phyloP scores from a whole-genome alignment of 2,329 filamentous ascomycete genomes.

The Huntiella abstrusa region DNA sequence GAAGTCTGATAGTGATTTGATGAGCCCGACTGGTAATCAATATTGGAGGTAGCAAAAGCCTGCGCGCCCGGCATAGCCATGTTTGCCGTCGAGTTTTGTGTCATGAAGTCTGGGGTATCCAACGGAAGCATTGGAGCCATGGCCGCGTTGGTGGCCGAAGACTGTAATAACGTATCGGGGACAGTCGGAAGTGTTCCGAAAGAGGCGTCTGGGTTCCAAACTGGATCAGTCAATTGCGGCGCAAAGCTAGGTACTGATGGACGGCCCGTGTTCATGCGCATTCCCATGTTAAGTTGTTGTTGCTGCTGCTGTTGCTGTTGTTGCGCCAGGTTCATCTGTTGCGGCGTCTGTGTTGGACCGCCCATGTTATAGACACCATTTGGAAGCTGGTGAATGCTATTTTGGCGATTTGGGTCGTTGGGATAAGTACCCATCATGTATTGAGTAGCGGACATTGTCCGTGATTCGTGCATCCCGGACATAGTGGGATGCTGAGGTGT shows the following conservation, averaged over 20 bases:
- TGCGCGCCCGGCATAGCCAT: neutral
- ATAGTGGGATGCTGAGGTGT: slow-evolving; percentile 1
- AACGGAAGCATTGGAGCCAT: neutral
- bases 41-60: neutral
- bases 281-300: neutral
- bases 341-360: too few species aligned
- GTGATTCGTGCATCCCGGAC: slow-evolving; percentile 4
- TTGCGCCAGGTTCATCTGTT: neutral
- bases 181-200: too few species aligned
- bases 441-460: slow-evolving; percentile 1
- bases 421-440: neutral
- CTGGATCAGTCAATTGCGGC: too few species aligned
- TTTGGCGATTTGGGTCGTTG: too few species aligned
- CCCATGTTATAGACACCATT: too few species aligned
- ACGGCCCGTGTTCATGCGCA: slow-evolving; percentile 2
- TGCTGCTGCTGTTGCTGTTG: neutral
- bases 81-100: neutral
- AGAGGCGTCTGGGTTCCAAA: too few species aligned
- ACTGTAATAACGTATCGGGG: too few species aligned
- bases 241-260: too few species aligned
- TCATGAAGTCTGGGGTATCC: neutral
- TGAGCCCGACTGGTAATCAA: neutral
- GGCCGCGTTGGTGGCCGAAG: neutral
- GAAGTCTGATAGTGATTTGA: slow-evolving; percentile 4
- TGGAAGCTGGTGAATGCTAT: too few species aligned